A percentile compares a stretch with the other conserved stretches of the same genome.
Conservation (phyloP, 257 asterid species). For the Catharanthus roseus region DNA sequence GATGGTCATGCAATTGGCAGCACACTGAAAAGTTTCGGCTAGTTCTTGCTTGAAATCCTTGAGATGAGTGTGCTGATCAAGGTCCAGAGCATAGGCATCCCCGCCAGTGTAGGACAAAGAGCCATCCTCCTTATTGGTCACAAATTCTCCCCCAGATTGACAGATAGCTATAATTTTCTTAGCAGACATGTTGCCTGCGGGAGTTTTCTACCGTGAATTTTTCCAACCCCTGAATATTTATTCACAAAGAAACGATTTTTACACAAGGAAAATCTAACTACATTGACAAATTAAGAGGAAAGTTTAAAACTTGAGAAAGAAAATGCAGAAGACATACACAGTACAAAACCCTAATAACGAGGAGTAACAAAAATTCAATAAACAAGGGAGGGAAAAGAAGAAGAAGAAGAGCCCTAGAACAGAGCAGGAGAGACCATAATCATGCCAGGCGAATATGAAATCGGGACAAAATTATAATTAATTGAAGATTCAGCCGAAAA, state of each 20-base stretch:
- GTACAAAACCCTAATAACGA: not conserved
- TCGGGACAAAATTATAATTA: conserved; percentile 1
- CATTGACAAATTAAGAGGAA: conserved; percentile 8
- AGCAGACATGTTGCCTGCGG: conserved; percentile 34
- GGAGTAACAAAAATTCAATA: not conserved
- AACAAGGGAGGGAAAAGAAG: too few relatives aligned
- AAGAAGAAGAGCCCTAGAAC: not conserved
- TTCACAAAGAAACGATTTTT: not conserved
- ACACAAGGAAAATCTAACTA: not conserved
- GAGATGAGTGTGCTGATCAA: conserved; percentile 64
- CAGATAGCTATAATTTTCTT: conserved; percentile 88
- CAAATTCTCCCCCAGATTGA: conserved; percentile 92
- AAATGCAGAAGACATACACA: too few relatives aligned
- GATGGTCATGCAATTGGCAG: conserved; percentile 50
- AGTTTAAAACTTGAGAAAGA: not conserved
- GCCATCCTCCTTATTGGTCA: conserved; percentile 65
- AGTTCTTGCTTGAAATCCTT: conserved; percentile 80
- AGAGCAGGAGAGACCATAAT: not conserved
- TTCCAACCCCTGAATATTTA: not conserved
- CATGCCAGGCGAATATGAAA: not conserved
- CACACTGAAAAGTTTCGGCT: conserved; percentile 71
- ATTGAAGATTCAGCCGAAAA: not conserved
- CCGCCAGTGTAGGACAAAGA: conserved; percentile 75
- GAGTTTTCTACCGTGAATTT: not conserved
- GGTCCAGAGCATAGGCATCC: conserved; percentile 89